Base-by-base conservation (phyloP, 2,329 filamentous ascomycete genomes). In the Fusarium dlaminii region DNA sequence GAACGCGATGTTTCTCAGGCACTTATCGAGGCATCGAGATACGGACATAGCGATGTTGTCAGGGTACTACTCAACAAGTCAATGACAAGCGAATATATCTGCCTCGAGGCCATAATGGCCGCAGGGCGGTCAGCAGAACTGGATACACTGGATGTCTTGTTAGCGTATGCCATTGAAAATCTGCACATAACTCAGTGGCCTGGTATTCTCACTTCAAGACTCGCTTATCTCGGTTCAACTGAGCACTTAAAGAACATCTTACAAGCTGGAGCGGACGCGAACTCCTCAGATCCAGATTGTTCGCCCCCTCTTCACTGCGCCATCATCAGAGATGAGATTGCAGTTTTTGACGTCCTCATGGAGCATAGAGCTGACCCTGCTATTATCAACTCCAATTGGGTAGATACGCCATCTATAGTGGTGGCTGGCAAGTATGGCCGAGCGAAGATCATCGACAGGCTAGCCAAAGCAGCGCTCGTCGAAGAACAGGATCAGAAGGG, bases 201-300 rank as follows among this genome's bases (percentile, higher is more conserved):
- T 3, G 12, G 29, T 6, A 24, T 2, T 3, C 52, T 56, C 1
- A 24, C 22, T 0, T 56, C 52, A 0, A 1, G 52, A 2, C 37
- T 56, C 0, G 37, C 37, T 0, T 56, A 15, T 12, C 22, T 32
- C 29, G 37, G 37, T 32, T 24, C 37, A 4, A 0, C 7, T 2
- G 27, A 43, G 20, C 27, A 30, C 6, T 24, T 56, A 4, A 32
- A 24, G 11, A 20, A 15, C 6, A 43, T 56, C 8, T 42, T 56
- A 29, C 5, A 11, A 24, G 27, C 52, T 20, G 52, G 52, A 30
- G 36, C 37, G 10, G 22, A 56, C 17, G 37, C 27, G 17, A 56
- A 56, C 27, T 30, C 27, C 27, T 15, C 15, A 15, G 17, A 30
- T 20, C 20, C 15, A 11, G 29, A 32, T 24, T 56, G 11, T 15